Conservation (phyloP, 1,284 basidiomycete genomes). For the Ganoderma multipileum region DNA sequence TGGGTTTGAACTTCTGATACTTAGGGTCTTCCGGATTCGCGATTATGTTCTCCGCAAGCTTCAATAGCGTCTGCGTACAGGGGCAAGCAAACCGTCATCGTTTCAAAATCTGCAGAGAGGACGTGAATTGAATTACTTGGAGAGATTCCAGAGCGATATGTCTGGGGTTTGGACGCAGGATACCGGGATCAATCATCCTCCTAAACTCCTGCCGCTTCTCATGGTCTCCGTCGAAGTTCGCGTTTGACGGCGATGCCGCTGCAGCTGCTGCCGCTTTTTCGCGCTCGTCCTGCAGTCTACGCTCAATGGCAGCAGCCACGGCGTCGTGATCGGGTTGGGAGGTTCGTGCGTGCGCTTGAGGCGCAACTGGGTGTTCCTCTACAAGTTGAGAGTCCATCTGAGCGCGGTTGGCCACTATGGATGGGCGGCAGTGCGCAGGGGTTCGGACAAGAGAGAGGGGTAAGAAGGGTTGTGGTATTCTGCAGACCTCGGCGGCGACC, state of each 20-base stretch:
- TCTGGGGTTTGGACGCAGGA: conserved; percentile 72
- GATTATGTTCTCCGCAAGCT: conserved; percentile 75
- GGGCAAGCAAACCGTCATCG: conserved; percentile 11
- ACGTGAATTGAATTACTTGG: conserved; percentile 51
- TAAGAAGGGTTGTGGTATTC: conserved; percentile 9
- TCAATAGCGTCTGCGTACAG: conserved; percentile 61
- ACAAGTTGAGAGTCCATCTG: conserved; percentile 14
- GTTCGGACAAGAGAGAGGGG: background rate
- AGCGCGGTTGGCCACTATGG: background rate
- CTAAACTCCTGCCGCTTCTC: conserved; percentile 74
- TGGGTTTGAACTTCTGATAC: conserved; percentile 76
- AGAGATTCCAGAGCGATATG: conserved; percentile 64
- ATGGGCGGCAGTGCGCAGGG: background rate
- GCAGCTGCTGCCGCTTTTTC: conserved; percentile 23
- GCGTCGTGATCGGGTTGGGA: conserved; percentile 30
- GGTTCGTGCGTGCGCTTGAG: conserved; percentile 5
- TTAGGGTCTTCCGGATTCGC: conserved; percentile 73
- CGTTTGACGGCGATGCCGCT: conserved; percentile 24
- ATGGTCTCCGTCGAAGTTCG: conserved; percentile 59
- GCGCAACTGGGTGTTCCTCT: background rate
- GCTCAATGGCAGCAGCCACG: conserved; percentile 32
- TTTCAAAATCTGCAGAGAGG: background rate
- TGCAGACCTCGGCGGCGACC: background rate
- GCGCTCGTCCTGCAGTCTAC: conserved; percentile 29
- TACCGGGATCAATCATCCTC: conserved; percentile 79